Conservation (phyloP, 1,284 basidiomycete genomes). For the Ustilago hordei region DNA sequence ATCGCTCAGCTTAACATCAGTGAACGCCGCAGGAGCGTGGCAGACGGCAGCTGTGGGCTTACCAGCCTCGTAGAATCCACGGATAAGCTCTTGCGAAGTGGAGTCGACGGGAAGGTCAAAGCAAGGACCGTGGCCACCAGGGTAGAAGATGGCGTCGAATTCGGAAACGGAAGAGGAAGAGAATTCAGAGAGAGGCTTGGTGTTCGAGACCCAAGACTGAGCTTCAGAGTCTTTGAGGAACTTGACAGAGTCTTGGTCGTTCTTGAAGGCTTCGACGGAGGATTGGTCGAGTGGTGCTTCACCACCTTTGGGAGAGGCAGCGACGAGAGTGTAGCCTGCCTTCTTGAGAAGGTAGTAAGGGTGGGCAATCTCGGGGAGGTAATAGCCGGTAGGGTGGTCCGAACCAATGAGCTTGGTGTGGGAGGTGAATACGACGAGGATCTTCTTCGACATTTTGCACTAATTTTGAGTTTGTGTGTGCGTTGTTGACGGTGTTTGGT, state of each 20-base stretch:
- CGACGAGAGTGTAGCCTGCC: constrained; percentile 76
- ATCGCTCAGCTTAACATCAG: constrained; percentile 59
- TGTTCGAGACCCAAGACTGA: constrained; percentile 74
- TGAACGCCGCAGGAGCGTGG: constrained; percentile 60
- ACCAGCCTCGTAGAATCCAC: constrained; percentile 55
- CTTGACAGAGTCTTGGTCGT: constrained; percentile 74
- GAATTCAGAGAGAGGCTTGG: constrained; percentile 77
- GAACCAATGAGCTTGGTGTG: constrained; percentile 76
- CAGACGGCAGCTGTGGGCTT: constrained; percentile 60
- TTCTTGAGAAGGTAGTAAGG: constrained; percentile 79
- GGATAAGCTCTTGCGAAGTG: constrained; percentile 52
- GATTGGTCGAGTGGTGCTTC: constrained; percentile 78
- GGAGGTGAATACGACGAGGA: constrained; percentile 83
- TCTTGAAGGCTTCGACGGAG: constrained; percentile 75
- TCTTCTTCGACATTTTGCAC: constrained; percentile 46
- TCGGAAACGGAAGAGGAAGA: constrained; percentile 71
- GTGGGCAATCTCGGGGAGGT: constrained; percentile 76
- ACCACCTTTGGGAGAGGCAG: constrained; percentile 79
- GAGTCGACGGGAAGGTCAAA: constrained; percentile 60
- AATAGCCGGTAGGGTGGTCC: constrained; percentile 75
- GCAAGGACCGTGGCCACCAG: constrained; percentile 74
- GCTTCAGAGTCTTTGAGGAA: constrained; percentile 77
- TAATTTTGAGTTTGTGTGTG: neutral
- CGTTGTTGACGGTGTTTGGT: neutral
- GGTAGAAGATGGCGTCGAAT: constrained; percentile 83